Conservation (phyloP, 352 stramenopile species). For the Pythium coloratum region DNA sequence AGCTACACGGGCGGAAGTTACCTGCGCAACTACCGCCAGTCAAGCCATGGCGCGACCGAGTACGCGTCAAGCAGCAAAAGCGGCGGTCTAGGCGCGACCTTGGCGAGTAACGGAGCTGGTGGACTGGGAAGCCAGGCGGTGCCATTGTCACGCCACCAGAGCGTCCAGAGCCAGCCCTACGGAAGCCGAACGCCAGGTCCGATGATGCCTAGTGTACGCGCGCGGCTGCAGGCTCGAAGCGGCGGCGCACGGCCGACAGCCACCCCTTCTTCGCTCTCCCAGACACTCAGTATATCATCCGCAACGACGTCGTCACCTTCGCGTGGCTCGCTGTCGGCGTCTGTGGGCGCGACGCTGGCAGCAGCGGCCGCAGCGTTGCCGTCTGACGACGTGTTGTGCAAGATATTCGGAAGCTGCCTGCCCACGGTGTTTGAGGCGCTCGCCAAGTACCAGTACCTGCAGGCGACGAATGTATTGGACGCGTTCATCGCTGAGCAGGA, state of each 20-base stretch:
- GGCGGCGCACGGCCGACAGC: conserved; percentile 4
- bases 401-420: conserved; percentile 26
- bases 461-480: conserved; percentile 25
- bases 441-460: conserved; percentile 38
- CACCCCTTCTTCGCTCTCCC: conserved; percentile 6
- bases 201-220: conserved; percentile 1
- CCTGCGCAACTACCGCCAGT: conserved; percentile 19
- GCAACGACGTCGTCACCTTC: conserved; percentile 21
- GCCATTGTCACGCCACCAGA: conserved; percentile 12
- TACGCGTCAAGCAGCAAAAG: not conserved
- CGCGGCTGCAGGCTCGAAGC: conserved; percentile 5
- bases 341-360: not conserved
- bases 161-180: conserved; percentile 19
- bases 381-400: conserved; percentile 25
- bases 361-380: conserved; percentile 15
- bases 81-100: not conserved
- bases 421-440: conserved; percentile 33
- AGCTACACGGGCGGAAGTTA: conserved; percentile 12
- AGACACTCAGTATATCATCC: conserved; percentile 1
- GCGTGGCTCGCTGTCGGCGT: conserved; percentile 1
- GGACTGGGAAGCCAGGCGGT: not conserved
- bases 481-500: conserved; percentile 13
- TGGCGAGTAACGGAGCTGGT: not conserved
- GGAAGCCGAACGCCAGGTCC: not conserved
- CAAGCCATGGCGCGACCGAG: conserved; percentile 8